Base-by-base conservation (phyloP, 2,329 filamentous ascomycete species). In the Coniochaeta ligniaria region DNA sequence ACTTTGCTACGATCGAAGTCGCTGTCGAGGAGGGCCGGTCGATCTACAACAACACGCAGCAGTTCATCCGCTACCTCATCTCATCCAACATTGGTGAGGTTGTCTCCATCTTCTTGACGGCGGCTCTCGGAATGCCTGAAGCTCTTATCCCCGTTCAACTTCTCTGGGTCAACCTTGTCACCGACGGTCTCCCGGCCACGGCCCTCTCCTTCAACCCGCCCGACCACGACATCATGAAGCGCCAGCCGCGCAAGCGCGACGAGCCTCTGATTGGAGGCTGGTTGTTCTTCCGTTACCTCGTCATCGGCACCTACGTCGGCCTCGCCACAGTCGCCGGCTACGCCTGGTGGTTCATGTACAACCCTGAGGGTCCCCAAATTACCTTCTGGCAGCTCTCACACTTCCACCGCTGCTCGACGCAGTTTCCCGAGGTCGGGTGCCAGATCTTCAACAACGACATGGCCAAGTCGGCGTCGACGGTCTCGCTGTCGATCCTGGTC, bases 281-380 rank as follows among this genome's bases (percentile, higher is more conserved):
- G 95, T 79, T 99, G 43, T 97, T 99, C 80, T 92, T 98, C 83
- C 88, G 95, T 59, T 99, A 99, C 76, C 87, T 99, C 80, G 88
- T 98, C 57, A 95, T 99, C 68, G 95, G 95, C 63, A 92, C 87
- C 9, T 99, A 99, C 66, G 95, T 99, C 61, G 95, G 95, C 72
- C 81, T 92, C 45, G 95, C 95, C 59, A 99, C 95, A 3, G 96
- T 99, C 22, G 92, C 89, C 70, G 95, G 96, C 54, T 99, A 99
- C 72, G 94, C 92, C n/a, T 99, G 95, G 95, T 99, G 92, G 91
- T 99, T 98, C 81, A 93, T 99, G 89, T 96, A 90, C 81, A 94
- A 98, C 78, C 78, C 87, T 9, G 86, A 88, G 66, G 95, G 95
- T 0, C 95, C 95, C 26, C 91, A 96, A 74, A 96, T 99, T 75